Evolutionary conservation across 441 rosid species (phyloP).

Genomic region (Arabidopsis lyrata): DNA sequence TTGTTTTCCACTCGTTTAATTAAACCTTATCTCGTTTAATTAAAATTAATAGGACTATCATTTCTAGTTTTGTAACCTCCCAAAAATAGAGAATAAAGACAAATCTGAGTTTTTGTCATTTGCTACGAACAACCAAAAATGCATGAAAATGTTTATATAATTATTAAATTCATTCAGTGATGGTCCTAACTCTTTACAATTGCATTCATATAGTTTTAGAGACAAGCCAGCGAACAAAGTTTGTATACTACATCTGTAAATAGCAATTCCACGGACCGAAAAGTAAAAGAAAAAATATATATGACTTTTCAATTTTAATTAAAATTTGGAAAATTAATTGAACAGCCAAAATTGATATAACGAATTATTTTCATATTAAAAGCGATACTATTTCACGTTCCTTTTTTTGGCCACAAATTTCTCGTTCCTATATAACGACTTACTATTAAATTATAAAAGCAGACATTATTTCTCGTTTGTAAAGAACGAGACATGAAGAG

Average conservation of each 20-base stretch:
- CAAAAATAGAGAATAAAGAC: constrained; percentile 26
- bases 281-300: not conserved
- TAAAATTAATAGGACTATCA: not conserved
- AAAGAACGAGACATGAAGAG: constrained; percentile 3
- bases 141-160: constrained; percentile 7
- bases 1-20: constrained; percentile 19
- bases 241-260: constrained; percentile 40
- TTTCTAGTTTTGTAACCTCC: not conserved
- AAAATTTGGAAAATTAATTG: not conserved
- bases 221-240: constrained; percentile 38
- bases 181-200: constrained; percentile 38
- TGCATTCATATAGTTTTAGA: constrained; percentile 36
- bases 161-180: constrained; percentile 32
- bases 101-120: constrained; percentile 3
- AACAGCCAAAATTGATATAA: not conserved
- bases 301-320: not conserved
- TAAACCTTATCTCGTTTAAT: constrained; percentile 19
- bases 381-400: too few species aligned
- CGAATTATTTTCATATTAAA: not conserved
- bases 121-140: constrained; percentile 30
- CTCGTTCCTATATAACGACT: constrained; percentile 2
- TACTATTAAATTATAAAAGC: not conserved
- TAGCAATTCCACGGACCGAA: constrained; percentile 35
- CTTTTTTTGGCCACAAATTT: too few species aligned
- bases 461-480: constrained; percentile 12